Base-by-base conservation (phyloP, 2,329 filamentous ascomycete species). In the Beauveria medogensis region DNA sequence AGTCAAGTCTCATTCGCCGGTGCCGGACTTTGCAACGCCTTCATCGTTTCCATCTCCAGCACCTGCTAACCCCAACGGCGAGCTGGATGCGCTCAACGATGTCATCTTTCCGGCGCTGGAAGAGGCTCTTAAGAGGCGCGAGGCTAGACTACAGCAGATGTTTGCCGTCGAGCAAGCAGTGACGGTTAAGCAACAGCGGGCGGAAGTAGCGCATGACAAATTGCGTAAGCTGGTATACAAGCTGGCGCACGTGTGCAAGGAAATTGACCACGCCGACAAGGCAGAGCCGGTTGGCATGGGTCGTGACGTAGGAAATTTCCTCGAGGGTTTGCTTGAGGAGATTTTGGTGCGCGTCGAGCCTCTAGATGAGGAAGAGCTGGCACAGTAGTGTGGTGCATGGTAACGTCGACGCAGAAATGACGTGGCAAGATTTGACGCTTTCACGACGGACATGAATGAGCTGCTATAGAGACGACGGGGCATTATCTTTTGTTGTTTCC, bases 101-200 rank as follows among this genome's bases (percentile, higher is more conserved):
- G 93, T 99, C 55, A 91, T 99, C 43, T 87, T 97, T 64, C 94
- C 94, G 0, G 93, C 94, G 2, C 82, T 99, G 2, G 92, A 96
- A 73, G 90, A 94, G 66, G 92, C 94, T 8, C 84, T 97, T 22
- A 91, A 92, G 71, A 84, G 94, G 56, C 88, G 94, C 58, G 82
- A 85, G 70, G 81, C 82, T 65, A 79, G 83, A 44, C 75, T 87
- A 58, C 83, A 84, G 69, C 58, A 54, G 9, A 43, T 24, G 3
- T 54, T 60, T 54, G 48, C 57, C n/a, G 50, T 40, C 8, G 58
- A 60, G 50, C 80, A 81, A 61, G 68, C 77, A 50, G 74, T 71
- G 70, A 73, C 86, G 10, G 82, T 83, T 30, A 84, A 85, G 67
- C 83, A 88, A 63, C 86, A 90, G 69, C 83, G 91, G 16, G 82